Evolutionary conservation across 2,329 filamentous ascomycete genomes (phyloP).

Genomic region (Neopestalotiopsis sp.): DNA sequence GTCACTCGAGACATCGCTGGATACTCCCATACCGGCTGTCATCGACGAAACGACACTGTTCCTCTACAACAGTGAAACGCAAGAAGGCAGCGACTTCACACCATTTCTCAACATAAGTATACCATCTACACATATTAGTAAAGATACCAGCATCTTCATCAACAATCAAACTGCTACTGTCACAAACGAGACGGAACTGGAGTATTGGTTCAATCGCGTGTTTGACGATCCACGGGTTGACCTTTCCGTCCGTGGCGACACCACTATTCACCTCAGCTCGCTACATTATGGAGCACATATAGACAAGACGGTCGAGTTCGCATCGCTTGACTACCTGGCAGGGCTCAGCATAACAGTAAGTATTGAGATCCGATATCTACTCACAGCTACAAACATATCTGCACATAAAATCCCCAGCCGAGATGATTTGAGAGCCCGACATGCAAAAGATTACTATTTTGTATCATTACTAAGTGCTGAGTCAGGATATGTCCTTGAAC

Average conservation of each 20-base stretch:
- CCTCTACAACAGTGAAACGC: slow-evolving; percentile 45
- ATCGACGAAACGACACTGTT: slow-evolving; percentile 43
- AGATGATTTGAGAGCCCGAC: not conserved
- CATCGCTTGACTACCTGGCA: slow-evolving; percentile 41
- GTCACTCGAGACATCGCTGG: slow-evolving; percentile 40
- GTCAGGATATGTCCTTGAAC: slow-evolving; percentile 38
- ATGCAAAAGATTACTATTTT: not conserved
- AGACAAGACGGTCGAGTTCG: slow-evolving; percentile 46
- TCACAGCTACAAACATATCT: not conserved
- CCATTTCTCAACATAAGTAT: slow-evolving; percentile 37
- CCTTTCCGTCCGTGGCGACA: slow-evolving; percentile 41
- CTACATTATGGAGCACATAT: slow-evolving; percentile 42
- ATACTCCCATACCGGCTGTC: slow-evolving; percentile 41
- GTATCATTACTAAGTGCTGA: not conserved
- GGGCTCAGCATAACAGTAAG: slow-evolving; percentile 39
- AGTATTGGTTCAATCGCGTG: slow-evolving; percentile 43
- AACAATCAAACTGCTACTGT: slow-evolving; percentile 40
- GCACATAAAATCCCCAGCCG: not conserved
- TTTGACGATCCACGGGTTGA: slow-evolving; percentile 41
- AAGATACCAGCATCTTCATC: slow-evolving; percentile 40
- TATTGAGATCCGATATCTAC: not conserved
- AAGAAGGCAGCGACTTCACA: slow-evolving; percentile 25
- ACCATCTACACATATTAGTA: slow-evolving; percentile 36
- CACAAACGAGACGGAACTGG: slow-evolving; percentile 42
- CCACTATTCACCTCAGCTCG: slow-evolving; percentile 43